Evolutionary conservation across 2,329 filamentous ascomycete genomes (phyloP).

Genomic region (Penicillium sp.): DNA sequence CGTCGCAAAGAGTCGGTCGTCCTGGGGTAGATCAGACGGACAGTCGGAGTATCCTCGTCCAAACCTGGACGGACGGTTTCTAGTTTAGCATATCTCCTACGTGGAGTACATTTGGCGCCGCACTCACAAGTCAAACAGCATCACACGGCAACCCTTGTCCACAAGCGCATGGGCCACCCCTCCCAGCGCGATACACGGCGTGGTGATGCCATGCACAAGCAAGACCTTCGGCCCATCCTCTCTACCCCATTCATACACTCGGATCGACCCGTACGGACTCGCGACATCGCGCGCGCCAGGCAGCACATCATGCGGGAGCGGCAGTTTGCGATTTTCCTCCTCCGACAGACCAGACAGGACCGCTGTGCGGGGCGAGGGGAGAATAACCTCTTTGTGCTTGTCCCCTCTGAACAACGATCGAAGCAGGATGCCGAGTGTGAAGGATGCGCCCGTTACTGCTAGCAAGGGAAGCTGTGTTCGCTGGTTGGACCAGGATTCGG

Average conservation of each 20-base stretch:
- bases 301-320: slow-evolving; percentile 70
- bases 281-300: slow-evolving; percentile 63
- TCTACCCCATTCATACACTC: slow-evolving; percentile 81
- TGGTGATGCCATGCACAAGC: slow-evolving; percentile 79
- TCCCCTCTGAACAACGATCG: slow-evolving; percentile 28
- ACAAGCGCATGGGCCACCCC: slow-evolving; percentile 67
- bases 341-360: slow-evolving; percentile 37
- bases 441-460: slow-evolving; percentile 38
- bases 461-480: slow-evolving; percentile 35
- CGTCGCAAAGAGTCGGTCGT: slow-evolving; percentile 70
- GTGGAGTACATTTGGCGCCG: not conserved
- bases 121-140: slow-evolving; percentile 67
- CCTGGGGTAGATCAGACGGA: slow-evolving; percentile 67
- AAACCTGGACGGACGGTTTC: slow-evolving; percentile 29
- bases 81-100: not conserved
- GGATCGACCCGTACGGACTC: slow-evolving; percentile 64
- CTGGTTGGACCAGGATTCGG: slow-evolving; percentile 33
- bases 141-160: slow-evolving; percentile 68
- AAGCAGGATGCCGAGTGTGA: slow-evolving; percentile 36
- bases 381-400: slow-evolving; percentile 18
- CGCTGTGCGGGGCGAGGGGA: slow-evolving; percentile 40
- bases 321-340: slow-evolving; percentile 44
- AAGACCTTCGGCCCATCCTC: slow-evolving; percentile 70
- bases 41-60: slow-evolving; percentile 77
- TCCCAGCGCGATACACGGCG: slow-evolving; percentile 70